A percentile compares a stretch with the other conserved stretches of the same genome.
These are phyloP conservation scores for Jaapia argillacea DNA, from an alignment of 768 basidiomycete species.

Conservation along the genomic window DNA sequence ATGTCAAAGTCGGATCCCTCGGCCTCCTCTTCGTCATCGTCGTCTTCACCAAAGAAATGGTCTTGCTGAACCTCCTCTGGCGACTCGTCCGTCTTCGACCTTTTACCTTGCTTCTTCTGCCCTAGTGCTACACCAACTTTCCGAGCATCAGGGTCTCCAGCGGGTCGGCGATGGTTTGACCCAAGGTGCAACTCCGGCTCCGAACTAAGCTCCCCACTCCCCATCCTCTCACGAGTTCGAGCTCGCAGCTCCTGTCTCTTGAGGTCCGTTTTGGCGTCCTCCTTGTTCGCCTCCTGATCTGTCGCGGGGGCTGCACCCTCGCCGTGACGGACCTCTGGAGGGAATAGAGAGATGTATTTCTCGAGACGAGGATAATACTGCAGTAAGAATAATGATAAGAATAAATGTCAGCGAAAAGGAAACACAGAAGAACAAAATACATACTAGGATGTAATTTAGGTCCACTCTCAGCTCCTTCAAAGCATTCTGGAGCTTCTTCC, in stretches of 20 bases:
- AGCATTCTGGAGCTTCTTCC: constrained; percentile 29
- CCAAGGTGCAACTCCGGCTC: constrained; percentile 45
- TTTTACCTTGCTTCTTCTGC: not conserved
- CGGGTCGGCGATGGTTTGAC: not conserved
- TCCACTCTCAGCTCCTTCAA: constrained; percentile 69
- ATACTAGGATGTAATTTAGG: constrained; percentile 81
- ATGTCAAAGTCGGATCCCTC: not conserved
- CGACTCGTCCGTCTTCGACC: not conserved
- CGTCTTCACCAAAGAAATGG: not conserved
- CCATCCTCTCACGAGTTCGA: constrained; percentile 54
- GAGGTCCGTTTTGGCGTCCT: constrained; percentile 27
- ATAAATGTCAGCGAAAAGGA: not conserved
- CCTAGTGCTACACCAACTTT: not conserved
- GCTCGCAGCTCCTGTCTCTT: constrained; percentile 48
- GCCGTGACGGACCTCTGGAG: constrained; percentile 44
- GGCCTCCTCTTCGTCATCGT: not conserved
- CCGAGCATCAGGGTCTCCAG: not conserved
- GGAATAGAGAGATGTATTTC: constrained; percentile 89
- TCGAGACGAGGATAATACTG: constrained; percentile 78
- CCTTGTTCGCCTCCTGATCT: constrained; percentile 12
- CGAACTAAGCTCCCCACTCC: constrained; percentile 39
- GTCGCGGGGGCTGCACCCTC: constrained; percentile 5
- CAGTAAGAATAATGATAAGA: constrained; percentile 4
- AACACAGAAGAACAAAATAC: constrained; percentile 9
- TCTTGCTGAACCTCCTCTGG: not conserved